Evolutionary conservation across 164 flowering plant species (phyloP), one percentile per base, ranked within the genome.

Genomic region (Annona cherimola): DNA sequence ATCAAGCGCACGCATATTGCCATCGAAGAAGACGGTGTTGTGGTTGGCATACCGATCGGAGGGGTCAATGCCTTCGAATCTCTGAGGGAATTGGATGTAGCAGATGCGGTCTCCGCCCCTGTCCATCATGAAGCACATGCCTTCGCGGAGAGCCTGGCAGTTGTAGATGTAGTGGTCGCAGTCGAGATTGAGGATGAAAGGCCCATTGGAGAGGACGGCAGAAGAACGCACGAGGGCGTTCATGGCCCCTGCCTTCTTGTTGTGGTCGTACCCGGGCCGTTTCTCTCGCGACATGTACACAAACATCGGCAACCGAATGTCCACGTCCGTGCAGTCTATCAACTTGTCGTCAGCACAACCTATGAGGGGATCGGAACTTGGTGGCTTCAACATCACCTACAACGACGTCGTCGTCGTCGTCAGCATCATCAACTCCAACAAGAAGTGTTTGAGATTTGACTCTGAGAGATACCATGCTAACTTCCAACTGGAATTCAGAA

Each of bases 211-310:
- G 16, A 90, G 42, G 35, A 91, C 64, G 2, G 94, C 89, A 0
- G 92, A 90, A n/a, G 88, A 74, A 40, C 97, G 80, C 1, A 91
- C 94, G 61, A 91, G 74, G 0, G 87, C 86, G 20, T 91, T 91
- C 97, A 91, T 91, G 45, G 97, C 94, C 4, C 97, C 97, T 0
- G 97, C 97, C 76, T 91, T 91, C 84, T 91, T 91, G 84, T 91
- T 91, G 69, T 80, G 83, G 61, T 80, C 80, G 14, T 80, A 80
- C 0, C 80, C 83, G 1, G 78, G 59, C 1, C 83, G 69, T 57
- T 80, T 80, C 78, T 80, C 83, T 3, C 83, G 78, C 3, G 83
- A 80, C 42, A 80, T 61, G 61, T 80, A 80, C 18, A 80, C 83
- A 18, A 80, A 72, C 83, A 80, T 75, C 0, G 83, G 83, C 2